These are phyloP conservation scores for Backusella macrospora DNA, from an alignment of 192 early-diverging fungal genomes.

Conservation along the genomic window DNA sequence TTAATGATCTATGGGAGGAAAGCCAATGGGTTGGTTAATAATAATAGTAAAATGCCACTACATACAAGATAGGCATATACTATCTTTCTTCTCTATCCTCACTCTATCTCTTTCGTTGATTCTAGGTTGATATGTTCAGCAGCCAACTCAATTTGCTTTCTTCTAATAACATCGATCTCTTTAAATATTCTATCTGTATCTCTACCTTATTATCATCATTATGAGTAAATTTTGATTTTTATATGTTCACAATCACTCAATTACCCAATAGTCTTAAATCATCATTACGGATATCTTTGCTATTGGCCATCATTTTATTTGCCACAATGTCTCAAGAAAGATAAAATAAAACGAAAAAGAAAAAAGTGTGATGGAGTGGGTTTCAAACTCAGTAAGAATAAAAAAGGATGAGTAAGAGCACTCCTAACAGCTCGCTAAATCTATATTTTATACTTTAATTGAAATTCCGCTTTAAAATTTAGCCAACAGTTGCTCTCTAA, in stretches of 20 bases:
- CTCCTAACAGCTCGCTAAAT: too few species aligned
- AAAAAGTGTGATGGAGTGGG: too few species aligned
- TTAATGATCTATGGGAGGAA: background rate
- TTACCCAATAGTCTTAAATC: conserved; percentile 28
- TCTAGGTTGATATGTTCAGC: conserved; percentile 33
- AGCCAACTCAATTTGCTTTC: conserved; percentile 35
- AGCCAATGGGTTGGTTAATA: background rate
- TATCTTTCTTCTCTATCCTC: background rate
- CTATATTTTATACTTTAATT: too few species aligned
- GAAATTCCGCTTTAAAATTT: too few species aligned
- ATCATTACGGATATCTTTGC: background rate
- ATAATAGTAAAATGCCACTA: background rate
- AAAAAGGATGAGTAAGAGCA: too few species aligned
- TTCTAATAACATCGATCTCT: conserved; percentile 27
- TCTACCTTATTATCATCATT: conserved; percentile 13
- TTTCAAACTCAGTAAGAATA: too few species aligned
- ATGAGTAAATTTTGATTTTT: background rate
- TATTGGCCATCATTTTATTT: background rate
- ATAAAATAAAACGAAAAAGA: too few species aligned
- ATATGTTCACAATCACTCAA: background rate
- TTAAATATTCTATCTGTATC: conserved; percentile 30
- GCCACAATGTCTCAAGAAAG: too few species aligned
- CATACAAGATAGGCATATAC: background rate
- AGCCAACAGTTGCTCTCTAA: too few species aligned
- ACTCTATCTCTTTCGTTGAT: conserved; percentile 15